phyloP scores from a whole-genome alignment of 345 rosid genomes.

The Raphanus raphanistrum region DNA sequence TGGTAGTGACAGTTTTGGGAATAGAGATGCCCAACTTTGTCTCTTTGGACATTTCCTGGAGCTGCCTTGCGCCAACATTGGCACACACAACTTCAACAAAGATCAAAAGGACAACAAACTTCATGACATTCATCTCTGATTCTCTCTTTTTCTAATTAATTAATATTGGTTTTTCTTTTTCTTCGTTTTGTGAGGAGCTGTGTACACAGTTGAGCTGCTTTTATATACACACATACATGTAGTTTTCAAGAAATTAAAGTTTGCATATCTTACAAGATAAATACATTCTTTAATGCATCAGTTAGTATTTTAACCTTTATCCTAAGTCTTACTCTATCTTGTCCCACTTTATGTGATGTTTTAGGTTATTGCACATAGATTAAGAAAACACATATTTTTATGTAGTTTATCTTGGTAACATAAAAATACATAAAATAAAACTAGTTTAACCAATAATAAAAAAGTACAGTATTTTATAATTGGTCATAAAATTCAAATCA shows the following conservation, averaged over 20 bases:
- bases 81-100: constrained; percentile 12
- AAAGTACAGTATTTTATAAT: too few species aligned
- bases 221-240: background rate
- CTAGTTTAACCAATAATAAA: too few species aligned
- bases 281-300: background rate
- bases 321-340: background rate
- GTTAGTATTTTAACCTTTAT: background rate
- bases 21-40: background rate
- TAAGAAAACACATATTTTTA: too few species aligned
- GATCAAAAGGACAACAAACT: constrained; percentile 3
- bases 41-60: background rate
- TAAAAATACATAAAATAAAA: too few species aligned
- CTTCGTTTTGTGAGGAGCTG: background rate
- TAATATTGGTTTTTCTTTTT: background rate
- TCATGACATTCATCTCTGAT: constrained; percentile 11
- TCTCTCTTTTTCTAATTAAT: background rate
- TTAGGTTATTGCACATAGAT: too few species aligned
- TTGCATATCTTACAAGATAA: constrained; percentile 1
- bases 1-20: background rate
- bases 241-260: background rate
- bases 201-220: background rate
- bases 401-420: too few species aligned
- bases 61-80: constrained; percentile 13
- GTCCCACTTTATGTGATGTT: too few species aligned
- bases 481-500: too few species aligned